Base-by-base conservation (phyloP, 768 basidiomycete genomes). In the Cystofilobasidium ferigula region DNA sequence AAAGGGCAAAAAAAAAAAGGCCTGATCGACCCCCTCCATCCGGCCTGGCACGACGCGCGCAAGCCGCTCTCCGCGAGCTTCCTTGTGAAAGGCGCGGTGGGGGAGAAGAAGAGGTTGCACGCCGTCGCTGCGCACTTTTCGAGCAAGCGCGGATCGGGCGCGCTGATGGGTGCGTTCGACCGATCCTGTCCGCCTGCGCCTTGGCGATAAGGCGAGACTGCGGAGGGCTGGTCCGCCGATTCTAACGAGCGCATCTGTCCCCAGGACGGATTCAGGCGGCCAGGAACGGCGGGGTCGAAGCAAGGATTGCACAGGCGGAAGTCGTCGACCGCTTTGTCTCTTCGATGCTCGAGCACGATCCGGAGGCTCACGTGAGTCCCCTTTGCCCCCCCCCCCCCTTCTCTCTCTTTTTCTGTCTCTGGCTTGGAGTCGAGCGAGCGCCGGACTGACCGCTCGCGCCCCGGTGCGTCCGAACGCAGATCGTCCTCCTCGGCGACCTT, bases 61-160 rank as follows among this genome's bases (percentile, higher is more conserved):
- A 85, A 85, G 72, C 83, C 84, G 0, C 77, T 85, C 16, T 82
- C 80, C 6, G 83, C 83, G 0, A 77, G 79, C 36, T 84, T 78
- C 62, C 82, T 82, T 3, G 61, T 70, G n/a, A 51, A 48, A 54
- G 53, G 61, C 38, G 9, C 54, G 2, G 5, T 58, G 73, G 1
- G 69, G 72, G 14, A 82, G 82, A 8, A 64, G 75, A 12, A 77
- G 78, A 18, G 78, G 84, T 67, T 84, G 80, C 73, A 83, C 83
- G 60, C 47, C 10, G 76, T 85, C 68, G 84, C 84, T 73, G 74
- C 84, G 9, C 84, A 86, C 70, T 76, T 83, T 56, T 78, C 79
- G 58, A 82, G 83, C 28, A 85, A 85, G 72, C 79, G 78, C 34
- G 83, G 82, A 13, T 82, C 82, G 68, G 80, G 80, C 30, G 26